Evolutionary conservation across 2,329 filamentous ascomycete genomes (phyloP), one percentile per base, ranked within the genome.

Genomic region (Elsinoe necatrix): DNA sequence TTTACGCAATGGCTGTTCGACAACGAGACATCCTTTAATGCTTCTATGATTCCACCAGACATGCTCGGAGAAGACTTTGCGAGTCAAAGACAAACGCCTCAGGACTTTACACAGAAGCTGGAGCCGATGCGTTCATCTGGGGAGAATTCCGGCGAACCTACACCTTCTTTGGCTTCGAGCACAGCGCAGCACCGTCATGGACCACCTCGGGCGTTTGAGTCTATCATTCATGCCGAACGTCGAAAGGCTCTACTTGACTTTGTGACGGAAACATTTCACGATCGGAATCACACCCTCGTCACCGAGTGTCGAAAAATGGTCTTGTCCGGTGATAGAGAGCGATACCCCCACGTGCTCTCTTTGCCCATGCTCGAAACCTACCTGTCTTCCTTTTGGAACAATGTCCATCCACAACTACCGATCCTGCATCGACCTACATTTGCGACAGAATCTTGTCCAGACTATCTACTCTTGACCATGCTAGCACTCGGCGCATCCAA

Each of bases 401-500:
- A 96, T 69, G 95, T 96, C 66, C 95, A 93, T 69, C 86, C 91
- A 55, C 93, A 97, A 69, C 79, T 97, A 61, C 93, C 93, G 1
- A 95, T 98, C 59, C 76, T 97, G 48, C 93, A 98, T 71, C 89
- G 91, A 66, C 90, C 93, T 3, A 96, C 92, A 0, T 98, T 97
- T 70, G 87, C 84, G 3, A 86, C 92, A 0, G 89, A 95, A 66
- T 87, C 84, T 60, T 93, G 89, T 21, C 89, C 89, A 0, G 91
- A 89, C 63, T 75, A 95, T 18, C 77, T 97, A 6, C 74, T 98
- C 14, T 79, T 97, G 34, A 84, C 89, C 8, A 89, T 97, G 71
- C 95, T 97, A 78, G 86, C 89, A 5, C 90, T 97, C 60, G 93
- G 93, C 4, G 92, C 91, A 4, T 88, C 89, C 2, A 95, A 89